A percentile compares a stretch with the other conserved stretches of the same genome.
These are phyloP conservation scores for Colletotrichum navitas DNA, from an alignment of 2,329 filamentous ascomycete species.

Conservation along the genomic window DNA sequence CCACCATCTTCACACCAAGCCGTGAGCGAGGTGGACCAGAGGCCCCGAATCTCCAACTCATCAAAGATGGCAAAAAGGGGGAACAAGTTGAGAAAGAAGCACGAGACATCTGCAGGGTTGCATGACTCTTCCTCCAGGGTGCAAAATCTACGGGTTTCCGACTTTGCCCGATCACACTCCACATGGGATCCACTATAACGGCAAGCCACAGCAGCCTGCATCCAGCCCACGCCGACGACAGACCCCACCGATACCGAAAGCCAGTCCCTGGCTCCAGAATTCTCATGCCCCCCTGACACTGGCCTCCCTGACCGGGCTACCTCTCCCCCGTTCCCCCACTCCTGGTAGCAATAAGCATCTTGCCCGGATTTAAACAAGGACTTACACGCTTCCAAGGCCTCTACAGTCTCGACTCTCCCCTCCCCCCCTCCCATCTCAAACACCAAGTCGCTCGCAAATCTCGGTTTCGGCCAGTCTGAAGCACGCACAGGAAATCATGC, in stretches of 20 bases:
- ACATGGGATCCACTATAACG: constrained; percentile 37
- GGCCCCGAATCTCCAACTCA: constrained; percentile 35
- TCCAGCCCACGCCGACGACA: constrained; percentile 32
- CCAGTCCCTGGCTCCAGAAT: constrained; percentile 34
- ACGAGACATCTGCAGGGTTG: constrained; percentile 31
- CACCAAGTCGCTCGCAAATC: constrained; percentile 33
- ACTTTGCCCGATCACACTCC: constrained; percentile 39
- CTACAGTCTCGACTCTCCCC: constrained; percentile 13
- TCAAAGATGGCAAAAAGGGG: constrained; percentile 21
- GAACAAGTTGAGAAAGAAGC: constrained; percentile 12
- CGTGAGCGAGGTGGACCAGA: constrained; percentile 22
- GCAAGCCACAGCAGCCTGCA: constrained; percentile 30
- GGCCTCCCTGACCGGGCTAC: constrained; percentile 18
- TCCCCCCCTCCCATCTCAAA: constrained; percentile 38
- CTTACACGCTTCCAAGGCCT: constrained; percentile 32
- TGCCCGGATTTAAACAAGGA: constrained; percentile 38
- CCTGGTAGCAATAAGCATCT: constrained; percentile 28
- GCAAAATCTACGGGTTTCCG: constrained; percentile 34
- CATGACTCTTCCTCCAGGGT: constrained; percentile 39
- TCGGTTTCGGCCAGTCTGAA: constrained; percentile 33
- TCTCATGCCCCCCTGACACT: constrained; percentile 27
- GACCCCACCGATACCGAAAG: constrained; percentile 38
- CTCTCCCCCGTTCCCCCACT: constrained; percentile 20
- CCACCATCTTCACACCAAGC: constrained; percentile 28
- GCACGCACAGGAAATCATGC: constrained; percentile 33